Evolutionary conservation across 106 monocot genomes (phyloP).

Genomic region (Apostasia shenzhenica): DNA sequence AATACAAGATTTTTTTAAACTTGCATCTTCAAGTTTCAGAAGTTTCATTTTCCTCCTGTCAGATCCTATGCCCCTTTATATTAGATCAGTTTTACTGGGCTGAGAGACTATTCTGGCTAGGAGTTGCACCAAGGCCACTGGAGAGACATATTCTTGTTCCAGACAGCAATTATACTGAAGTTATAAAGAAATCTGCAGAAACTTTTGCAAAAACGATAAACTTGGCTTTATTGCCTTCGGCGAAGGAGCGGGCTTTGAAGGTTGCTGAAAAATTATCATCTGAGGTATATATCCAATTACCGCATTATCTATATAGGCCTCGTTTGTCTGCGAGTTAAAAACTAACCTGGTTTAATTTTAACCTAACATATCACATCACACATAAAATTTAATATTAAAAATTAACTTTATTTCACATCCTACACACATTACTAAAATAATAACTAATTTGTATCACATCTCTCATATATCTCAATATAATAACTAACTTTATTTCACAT

Average conservation of each 20-base stretch:
- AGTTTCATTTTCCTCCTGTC: no score
- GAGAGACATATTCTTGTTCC: constrained; percentile 36
- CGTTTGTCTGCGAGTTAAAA: no score
- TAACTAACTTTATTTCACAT: no score
- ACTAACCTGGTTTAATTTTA: no score
- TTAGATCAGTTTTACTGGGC: constrained; percentile 84
- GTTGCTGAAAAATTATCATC: constrained; percentile 47
- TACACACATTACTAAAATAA: no score
- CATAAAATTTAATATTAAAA: no score
- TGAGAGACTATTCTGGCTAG: constrained; percentile 62
- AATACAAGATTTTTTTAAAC: no score
- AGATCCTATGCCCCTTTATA: constrained; percentile 43
- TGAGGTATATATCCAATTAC: constrained; percentile 33
- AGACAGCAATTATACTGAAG: constrained; percentile 20
- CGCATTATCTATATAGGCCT: not conserved
- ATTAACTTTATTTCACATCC: no score
- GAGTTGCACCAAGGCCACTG: constrained; percentile 48
- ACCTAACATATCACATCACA: no score
- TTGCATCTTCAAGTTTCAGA: no score
- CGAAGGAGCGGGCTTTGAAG: constrained; percentile 49
- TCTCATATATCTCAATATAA: no score
- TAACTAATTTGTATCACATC: no score
- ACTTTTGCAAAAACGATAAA: not conserved
- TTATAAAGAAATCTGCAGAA: constrained; percentile 25
- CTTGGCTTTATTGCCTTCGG: constrained; percentile 39